These are phyloP conservation scores for Seiridium cupressi DNA, from an alignment of 2,329 filamentous ascomycete genomes.

Conservation along the genomic window DNA sequence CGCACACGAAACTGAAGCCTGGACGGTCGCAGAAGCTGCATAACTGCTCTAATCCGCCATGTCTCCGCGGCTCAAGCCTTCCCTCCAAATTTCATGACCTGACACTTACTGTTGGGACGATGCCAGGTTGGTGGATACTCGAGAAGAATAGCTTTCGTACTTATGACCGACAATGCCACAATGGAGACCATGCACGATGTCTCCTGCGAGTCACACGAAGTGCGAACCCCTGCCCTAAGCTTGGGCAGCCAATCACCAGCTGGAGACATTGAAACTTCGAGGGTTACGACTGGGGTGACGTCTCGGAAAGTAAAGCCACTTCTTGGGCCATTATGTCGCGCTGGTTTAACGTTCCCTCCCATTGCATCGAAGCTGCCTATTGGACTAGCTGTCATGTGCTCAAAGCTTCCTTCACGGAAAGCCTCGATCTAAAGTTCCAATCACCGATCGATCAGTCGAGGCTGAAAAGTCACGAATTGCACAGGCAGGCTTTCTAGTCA, in stretches of 20 bases:
- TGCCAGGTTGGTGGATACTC: not conserved
- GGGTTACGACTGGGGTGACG: not conserved
- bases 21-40: not conserved
- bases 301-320: not conserved
- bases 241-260: not conserved
- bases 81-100: too few species aligned
- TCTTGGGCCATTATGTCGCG: not conserved
- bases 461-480: not conserved
- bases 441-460: too few species aligned
- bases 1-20: not conserved
- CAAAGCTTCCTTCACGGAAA: not conserved
- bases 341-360: not conserved
- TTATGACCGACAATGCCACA: not conserved
- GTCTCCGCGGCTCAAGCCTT: not conserved
- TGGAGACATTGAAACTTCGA: not conserved
- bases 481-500: not conserved
- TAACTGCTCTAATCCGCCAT: not conserved
- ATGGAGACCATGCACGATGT: not conserved
- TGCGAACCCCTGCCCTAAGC: not conserved
- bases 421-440: not conserved
- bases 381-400: not conserved
- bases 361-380: too few species aligned
- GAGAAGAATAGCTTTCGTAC: not conserved
- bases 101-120: not conserved
- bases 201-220: conserved; percentile 1